These are phyloP conservation scores for Phytophthora crassamura DNA, from an alignment of 352 stramenopile genomes.

Conservation along the genomic window DNA sequence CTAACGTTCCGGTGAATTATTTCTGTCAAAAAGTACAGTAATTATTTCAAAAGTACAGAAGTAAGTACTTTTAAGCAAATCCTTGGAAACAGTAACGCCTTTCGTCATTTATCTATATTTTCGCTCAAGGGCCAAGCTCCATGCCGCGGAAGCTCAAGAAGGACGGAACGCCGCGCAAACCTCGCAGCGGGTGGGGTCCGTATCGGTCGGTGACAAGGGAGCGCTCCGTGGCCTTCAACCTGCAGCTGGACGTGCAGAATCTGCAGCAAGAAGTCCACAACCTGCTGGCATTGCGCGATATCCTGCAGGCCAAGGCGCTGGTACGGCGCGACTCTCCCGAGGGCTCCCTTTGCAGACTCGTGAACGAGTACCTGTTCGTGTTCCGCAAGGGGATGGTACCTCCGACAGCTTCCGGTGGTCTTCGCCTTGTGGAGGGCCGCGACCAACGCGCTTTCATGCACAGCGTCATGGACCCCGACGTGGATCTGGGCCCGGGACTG, in stretches of 20 bases:
- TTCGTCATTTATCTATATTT: no score
- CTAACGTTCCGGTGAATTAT: conserved; percentile 17
- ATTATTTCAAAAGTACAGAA: no score
- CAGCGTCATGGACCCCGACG: conserved; percentile 33
- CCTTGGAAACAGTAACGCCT: no score
- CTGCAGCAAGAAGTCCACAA: conserved; percentile 48
- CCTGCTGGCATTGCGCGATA: conserved; percentile 21
- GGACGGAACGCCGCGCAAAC: conserved; percentile 23
- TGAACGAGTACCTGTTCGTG: conserved; percentile 34
- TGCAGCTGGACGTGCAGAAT: conserved; percentile 53
- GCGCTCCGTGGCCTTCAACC: conserved; percentile 51
- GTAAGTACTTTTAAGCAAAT: no score
- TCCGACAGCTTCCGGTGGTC: neutral
- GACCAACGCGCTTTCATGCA: conserved; percentile 33
- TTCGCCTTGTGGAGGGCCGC: conserved; percentile 7
- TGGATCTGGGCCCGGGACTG: conserved; percentile 31
- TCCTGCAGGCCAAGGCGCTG: conserved; percentile 25
- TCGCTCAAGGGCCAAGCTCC: no score
- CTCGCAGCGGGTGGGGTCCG: conserved; percentile 36
- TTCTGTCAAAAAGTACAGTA: no score
- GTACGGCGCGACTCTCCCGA: conserved; percentile 34
- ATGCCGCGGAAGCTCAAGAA: conserved; percentile 14
- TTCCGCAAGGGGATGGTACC: conserved; percentile 30
- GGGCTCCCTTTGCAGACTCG: conserved; percentile 29
- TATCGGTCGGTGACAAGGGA: conserved; percentile 47